Evolutionary conservation across 2,329 filamentous ascomycete species (phyloP).

Genomic region (Orbilia brochopaga): DNA sequence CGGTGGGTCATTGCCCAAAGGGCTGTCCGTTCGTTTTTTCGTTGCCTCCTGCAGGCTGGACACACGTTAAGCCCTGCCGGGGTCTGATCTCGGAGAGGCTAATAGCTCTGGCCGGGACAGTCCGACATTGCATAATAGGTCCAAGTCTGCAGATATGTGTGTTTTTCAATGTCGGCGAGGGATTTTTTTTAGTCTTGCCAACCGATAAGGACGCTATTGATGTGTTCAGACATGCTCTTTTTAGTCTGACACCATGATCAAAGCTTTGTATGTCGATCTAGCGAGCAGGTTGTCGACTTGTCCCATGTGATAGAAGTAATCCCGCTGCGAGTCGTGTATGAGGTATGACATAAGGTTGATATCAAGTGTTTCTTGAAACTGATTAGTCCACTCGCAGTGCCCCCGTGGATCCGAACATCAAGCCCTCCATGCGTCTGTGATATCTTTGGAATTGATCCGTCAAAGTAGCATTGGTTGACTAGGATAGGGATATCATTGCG

Average conservation of each 20-base stretch:
- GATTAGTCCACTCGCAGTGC: conserved; percentile 16
- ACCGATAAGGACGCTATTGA: neutral
- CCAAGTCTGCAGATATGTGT: neutral
- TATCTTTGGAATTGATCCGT: conserved; percentile 2
- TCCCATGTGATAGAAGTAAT: neutral
- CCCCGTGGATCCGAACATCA: conserved; percentile 5
- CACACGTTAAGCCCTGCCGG: neutral
- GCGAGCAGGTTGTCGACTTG: neutral
- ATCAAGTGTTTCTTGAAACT: conserved; percentile 13
- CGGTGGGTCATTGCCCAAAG: neutral
- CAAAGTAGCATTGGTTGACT: neutral
- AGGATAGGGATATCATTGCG: conserved; percentile 15
- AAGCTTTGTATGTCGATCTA: neutral
- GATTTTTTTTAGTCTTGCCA: neutral
- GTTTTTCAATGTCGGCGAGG: neutral
- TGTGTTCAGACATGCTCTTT: neutral
- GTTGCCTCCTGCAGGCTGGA: neutral
- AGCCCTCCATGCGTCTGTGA: neutral
- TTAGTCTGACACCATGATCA: neutral
- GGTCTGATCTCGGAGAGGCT: no score
- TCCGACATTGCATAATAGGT: no score
- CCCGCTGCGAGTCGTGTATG: neutral
- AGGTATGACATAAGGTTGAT: neutral
- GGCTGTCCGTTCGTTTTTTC: neutral
- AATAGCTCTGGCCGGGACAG: no score